phyloP scores from a whole-genome alignment of 2,329 filamentous ascomycete genomes.

The Sarocladium strictum region DNA sequence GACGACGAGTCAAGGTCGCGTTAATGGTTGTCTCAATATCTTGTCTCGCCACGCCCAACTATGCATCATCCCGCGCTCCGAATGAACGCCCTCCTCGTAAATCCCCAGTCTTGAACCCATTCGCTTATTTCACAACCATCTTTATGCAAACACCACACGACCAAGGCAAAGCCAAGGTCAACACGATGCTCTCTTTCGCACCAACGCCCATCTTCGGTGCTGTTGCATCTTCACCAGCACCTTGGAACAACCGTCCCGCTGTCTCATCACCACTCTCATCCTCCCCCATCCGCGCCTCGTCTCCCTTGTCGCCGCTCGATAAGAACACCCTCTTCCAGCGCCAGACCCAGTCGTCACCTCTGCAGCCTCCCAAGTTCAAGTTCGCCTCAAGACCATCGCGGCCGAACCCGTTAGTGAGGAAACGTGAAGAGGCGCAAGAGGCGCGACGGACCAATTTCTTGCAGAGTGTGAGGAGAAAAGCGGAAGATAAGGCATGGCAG shows the following conservation, averaged over 20 bases:
- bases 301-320: conserved; percentile 37
- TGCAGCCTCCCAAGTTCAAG: conserved; percentile 35
- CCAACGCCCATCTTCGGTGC: conserved; percentile 37
- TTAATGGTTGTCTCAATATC: conserved; percentile 5
- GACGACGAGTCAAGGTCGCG: conserved; percentile 13
- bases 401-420: conserved; percentile 56
- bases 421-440: conserved; percentile 57
- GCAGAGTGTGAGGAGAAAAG: conserved; percentile 55
- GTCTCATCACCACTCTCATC: conserved; percentile 54
- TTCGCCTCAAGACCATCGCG: conserved; percentile 52
- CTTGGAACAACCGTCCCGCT: conserved; percentile 36
- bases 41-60: neutral
- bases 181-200: conserved; percentile 36
- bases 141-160: neutral
- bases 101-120: neutral
- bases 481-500: conserved; percentile 55
- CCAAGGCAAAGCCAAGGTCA: neutral
- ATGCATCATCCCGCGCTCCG: neutral
- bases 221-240: conserved; percentile 14
- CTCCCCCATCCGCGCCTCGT: conserved; percentile 46
- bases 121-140: neutral
- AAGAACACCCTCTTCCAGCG: conserved; percentile 35
- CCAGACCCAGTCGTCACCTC: conserved; percentile 39
- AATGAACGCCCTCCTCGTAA: neutral
- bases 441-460: conserved; percentile 63